Evolutionary conservation across 2,329 filamentous ascomycete genomes (phyloP).

Genomic region (Thelonectria olida): DNA sequence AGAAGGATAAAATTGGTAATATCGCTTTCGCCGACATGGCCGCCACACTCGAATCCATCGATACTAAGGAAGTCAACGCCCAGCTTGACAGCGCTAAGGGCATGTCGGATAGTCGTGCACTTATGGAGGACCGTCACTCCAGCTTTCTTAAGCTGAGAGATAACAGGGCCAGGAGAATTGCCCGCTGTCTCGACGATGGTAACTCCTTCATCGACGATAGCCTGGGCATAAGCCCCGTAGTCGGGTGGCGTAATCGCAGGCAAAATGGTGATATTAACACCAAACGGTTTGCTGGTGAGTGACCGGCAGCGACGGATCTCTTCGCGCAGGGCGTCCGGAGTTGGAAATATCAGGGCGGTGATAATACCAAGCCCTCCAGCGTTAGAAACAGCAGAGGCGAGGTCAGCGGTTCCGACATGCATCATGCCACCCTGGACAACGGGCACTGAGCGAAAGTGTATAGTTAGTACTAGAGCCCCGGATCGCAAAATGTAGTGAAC

Average conservation of each 20-base stretch:
- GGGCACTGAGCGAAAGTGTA: too few species aligned
- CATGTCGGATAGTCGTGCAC: slow-evolving; percentile 95
- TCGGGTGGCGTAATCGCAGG: slow-evolving; percentile 90
- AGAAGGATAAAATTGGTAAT: slow-evolving; percentile 93
- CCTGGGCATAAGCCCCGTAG: slow-evolving; percentile 90
- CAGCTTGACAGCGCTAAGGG: slow-evolving; percentile 88
- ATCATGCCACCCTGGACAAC: slow-evolving; percentile 90
- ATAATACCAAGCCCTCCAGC: slow-evolving; percentile 86
- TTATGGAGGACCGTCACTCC: slow-evolving; percentile 89
- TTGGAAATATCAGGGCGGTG: slow-evolving; percentile 91
- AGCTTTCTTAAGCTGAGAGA: slow-evolving; percentile 84
- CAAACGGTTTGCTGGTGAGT: slow-evolving; percentile 84
- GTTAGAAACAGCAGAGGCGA: slow-evolving; percentile 80
- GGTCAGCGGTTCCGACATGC: slow-evolving; percentile 83
- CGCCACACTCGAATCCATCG: slow-evolving; percentile 97
- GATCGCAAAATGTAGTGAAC: too few species aligned
- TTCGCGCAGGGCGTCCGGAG: slow-evolving; percentile 88
- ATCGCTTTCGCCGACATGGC: slow-evolving; percentile 85
- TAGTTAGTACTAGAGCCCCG: too few species aligned
- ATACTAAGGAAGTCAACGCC: slow-evolving; percentile 97
- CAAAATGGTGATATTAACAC: slow-evolving; percentile 93
- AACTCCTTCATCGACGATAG: slow-evolving; percentile 92
- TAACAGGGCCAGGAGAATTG: slow-evolving; percentile 88
- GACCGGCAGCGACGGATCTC: slow-evolving; percentile 89
- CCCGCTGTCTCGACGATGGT: slow-evolving; percentile 92